Evolutionary conservation across 2,329 filamentous ascomycete genomes (phyloP), one percentile per base, ranked within the genome.

Genomic region (Karstenula rhodostoma): DNA sequence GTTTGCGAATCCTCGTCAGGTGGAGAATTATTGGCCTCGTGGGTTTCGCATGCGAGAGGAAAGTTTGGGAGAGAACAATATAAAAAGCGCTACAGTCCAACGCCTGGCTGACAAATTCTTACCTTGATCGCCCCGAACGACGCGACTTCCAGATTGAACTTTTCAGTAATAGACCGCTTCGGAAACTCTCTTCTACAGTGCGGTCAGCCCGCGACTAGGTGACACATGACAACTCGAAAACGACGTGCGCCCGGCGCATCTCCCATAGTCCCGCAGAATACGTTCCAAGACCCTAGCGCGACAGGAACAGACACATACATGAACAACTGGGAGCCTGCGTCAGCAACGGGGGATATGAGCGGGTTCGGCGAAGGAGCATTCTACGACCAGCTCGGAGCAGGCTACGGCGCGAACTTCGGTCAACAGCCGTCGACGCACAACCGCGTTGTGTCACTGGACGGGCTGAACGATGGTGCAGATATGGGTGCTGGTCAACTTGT

Each of bases 201-300:
- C 29, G 27, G 27, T 35, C 22, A 35, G 47, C 10, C 47, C 42
- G 10, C 19, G 19, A 44, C 43, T 57, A 59, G 42, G 53, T 35
- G 32, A 40, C 57, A 49, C 59, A 77, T 78, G 73, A 67, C 75
- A 25, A 71, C 66, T 66, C 83, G 91, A 78, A 95, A 95, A 82
- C 86, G 92, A 76, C 83, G 90, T 67, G 91, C 91, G 49, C 89
- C 91, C 58, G 91, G 90, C 74, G 82, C 89, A 63, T 85, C 87
- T 40, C 89, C 91, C n/a, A 80, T 86, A 65, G 80, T 85, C 23
- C 86, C 87, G 72, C 84, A 85, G 59, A 76, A 67, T 65, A 67
- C 68, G 22, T 85, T 62, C 79, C 83, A 80, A 64, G 85, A 82
- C 72, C 78, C 77, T 71, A 69, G 79, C 58, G 78, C 78, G 67